Conservation (phyloP, 805 yeast species). For the Henningerozyma blattae region DNA sequence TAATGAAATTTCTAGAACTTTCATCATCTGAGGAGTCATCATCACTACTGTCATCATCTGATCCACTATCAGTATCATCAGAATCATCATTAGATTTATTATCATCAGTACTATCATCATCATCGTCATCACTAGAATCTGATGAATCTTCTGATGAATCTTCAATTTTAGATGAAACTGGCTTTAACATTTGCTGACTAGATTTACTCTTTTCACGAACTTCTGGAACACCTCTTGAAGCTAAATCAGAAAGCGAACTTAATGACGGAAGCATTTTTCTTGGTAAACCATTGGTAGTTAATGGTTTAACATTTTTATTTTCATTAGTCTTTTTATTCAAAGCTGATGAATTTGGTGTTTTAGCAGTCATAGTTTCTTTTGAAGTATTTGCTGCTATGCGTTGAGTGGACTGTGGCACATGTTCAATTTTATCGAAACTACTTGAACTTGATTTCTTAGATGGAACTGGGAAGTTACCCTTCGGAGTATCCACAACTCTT, state of each 20-base stretch:
- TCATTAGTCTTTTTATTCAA: slow-evolving; percentile 1
- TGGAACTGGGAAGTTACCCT: slow-evolving; percentile 14
- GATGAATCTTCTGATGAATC: not conserved
- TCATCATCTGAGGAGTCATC: slow-evolving; percentile 1
- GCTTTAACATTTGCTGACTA: not conserved
- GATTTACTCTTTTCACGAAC: slow-evolving; percentile 34
- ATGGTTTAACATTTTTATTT: slow-evolving; percentile 3
- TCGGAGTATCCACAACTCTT: slow-evolving; percentile 36
- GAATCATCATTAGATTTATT: not conserved
- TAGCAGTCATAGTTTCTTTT: not conserved
- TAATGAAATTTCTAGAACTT: slow-evolving; percentile 25
- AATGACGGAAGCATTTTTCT: slow-evolving; percentile 30
- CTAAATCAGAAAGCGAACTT: slow-evolving; percentile 45
- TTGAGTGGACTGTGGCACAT: slow-evolving; percentile 16
- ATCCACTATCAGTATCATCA: slow-evolving; percentile 9
- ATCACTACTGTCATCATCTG: slow-evolving; percentile 1
- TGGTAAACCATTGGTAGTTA: slow-evolving; percentile 13
- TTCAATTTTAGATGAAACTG: not conserved
- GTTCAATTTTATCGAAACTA: slow-evolving; percentile 7
- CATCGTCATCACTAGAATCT: not conserved
- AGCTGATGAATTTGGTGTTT: slow-evolving; percentile 1
- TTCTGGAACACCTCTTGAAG: slow-evolving; percentile 55
- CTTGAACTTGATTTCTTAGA: slow-evolving; percentile 8
- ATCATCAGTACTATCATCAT: not conserved
- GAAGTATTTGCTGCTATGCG: slow-evolving; percentile 2